Conservation (phyloP, 176 grass and related monocot genomes). For the Carex parvula region DNA sequence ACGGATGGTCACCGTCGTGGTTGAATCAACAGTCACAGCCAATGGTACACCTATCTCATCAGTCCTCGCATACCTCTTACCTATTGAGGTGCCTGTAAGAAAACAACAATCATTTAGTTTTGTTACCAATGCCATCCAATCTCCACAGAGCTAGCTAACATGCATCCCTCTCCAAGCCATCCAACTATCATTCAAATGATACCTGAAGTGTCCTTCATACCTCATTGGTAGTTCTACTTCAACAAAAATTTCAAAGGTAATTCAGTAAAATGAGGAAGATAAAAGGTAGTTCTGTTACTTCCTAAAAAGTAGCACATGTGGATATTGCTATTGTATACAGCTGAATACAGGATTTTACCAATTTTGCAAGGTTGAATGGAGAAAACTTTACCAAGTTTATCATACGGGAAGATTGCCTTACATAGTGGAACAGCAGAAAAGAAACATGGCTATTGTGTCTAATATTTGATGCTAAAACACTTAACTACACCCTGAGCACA, state of each 20-base stretch:
- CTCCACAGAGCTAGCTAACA: neutral
- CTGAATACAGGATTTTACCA: neutral
- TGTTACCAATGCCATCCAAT: neutral
- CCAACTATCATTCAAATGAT: neutral
- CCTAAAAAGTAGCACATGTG: neutral
- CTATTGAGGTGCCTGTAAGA: conserved; percentile 65
- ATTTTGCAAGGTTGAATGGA: neutral
- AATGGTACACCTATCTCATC: conserved; percentile 75
- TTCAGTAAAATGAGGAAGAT: neutral
- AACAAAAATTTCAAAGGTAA: neutral
- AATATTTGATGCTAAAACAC: neutral
- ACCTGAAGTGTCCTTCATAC: neutral
- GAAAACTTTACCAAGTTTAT: neutral
- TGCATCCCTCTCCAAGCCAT: neutral
- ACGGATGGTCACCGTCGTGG: conserved; percentile 49
- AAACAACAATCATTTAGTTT: neutral
- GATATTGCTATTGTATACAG: neutral
- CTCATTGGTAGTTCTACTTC: neutral
- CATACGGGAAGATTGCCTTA: neutral
- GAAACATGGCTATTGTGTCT: neutral
- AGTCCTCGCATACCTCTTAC: conserved; percentile 72
- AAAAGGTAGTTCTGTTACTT: neutral
- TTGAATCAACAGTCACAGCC: conserved; percentile 64
- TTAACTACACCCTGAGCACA: neutral
- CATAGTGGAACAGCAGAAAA: neutral